Conservation (phyloP, 2,329 filamentous ascomycete species). For the Fusarium longipes region DNA sequence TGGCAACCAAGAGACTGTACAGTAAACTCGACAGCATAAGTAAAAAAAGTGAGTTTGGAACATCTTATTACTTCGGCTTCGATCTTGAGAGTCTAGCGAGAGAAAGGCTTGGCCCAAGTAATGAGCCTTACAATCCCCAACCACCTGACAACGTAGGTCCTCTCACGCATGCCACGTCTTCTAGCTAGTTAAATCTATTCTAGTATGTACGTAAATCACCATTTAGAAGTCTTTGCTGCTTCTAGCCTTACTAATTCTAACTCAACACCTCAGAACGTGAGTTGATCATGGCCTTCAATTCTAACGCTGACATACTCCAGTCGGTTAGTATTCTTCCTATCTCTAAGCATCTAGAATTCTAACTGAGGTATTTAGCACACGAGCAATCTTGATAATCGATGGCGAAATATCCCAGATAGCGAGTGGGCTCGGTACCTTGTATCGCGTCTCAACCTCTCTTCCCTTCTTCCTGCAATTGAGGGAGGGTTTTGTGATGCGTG, state of each 20-base stretch:
- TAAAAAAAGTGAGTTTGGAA: background rate
- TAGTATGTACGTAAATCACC: background rate
- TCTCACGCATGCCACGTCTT: no score
- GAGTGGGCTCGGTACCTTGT: background rate
- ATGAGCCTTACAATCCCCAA: background rate
- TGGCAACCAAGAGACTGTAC: background rate
- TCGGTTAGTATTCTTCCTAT: background rate
- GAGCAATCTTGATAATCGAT: background rate
- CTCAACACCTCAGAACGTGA: background rate
- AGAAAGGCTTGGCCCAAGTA: background rate
- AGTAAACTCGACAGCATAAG: background rate
- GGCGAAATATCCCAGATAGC: background rate
- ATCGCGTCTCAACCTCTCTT: background rate
- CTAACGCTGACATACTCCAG: background rate
- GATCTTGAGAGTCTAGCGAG: background rate
- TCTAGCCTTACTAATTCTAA: background rate
- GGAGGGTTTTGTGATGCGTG: background rate
- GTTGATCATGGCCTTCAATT: background rate
- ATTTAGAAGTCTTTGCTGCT: background rate
- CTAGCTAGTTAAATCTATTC: background rate
- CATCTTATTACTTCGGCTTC: no score
- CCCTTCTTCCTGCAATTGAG: background rate
- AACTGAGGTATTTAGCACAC: background rate
- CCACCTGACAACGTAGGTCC: background rate
- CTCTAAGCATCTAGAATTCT: background rate